Evolutionary conservation across 768 basidiomycete genomes (phyloP).

Genomic region (Kwoniella dejecticola): DNA sequence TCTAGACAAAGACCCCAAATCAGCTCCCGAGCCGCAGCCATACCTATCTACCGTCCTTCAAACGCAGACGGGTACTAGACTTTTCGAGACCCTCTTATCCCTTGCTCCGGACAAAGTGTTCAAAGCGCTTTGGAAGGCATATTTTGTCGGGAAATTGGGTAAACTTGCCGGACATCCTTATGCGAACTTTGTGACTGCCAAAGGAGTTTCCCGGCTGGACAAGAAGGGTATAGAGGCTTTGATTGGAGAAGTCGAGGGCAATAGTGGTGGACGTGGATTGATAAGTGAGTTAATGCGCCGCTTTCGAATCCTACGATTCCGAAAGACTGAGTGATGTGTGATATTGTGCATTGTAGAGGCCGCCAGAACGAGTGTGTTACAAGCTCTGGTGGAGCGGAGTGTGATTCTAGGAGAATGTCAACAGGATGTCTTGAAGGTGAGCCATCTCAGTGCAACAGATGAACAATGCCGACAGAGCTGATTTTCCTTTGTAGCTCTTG

Average conservation of each 20-base stretch:
- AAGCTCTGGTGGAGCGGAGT: slow-evolving; percentile 72
- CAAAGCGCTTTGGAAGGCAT: slow-evolving; percentile 69
- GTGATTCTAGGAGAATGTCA: slow-evolving; percentile 61
- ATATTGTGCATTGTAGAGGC: slow-evolving; percentile 59
- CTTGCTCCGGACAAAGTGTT: slow-evolving; percentile 68
- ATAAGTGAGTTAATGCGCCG: slow-evolving; percentile 63
- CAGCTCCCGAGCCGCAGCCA: slow-evolving; percentile 43
- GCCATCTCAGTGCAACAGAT: slow-evolving; percentile 24
- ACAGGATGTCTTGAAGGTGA: slow-evolving; percentile 64
- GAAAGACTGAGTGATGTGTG: background rate
- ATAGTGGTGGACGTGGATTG: slow-evolving; percentile 62
- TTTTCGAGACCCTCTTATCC: slow-evolving; percentile 76
- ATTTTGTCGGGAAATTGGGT: slow-evolving; percentile 71
- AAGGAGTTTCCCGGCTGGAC: slow-evolving; percentile 68
- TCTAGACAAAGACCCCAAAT: slow-evolving; percentile 9
- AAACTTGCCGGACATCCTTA: slow-evolving; percentile 82
- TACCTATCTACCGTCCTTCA: slow-evolving; percentile 79
- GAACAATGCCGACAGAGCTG: slow-evolving; percentile 59
- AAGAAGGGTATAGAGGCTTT: slow-evolving; percentile 62
- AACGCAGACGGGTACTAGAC: slow-evolving; percentile 83
- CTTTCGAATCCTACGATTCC: background rate
- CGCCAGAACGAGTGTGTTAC: slow-evolving; percentile 74
- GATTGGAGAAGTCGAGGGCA: slow-evolving; percentile 64
- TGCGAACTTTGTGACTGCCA: slow-evolving; percentile 89
- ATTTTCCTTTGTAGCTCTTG: no score